These are phyloP conservation scores for Daldinia decipiens DNA, from an alignment of 495 filamentous ascomycete genomes.

Conservation along the genomic window DNA sequence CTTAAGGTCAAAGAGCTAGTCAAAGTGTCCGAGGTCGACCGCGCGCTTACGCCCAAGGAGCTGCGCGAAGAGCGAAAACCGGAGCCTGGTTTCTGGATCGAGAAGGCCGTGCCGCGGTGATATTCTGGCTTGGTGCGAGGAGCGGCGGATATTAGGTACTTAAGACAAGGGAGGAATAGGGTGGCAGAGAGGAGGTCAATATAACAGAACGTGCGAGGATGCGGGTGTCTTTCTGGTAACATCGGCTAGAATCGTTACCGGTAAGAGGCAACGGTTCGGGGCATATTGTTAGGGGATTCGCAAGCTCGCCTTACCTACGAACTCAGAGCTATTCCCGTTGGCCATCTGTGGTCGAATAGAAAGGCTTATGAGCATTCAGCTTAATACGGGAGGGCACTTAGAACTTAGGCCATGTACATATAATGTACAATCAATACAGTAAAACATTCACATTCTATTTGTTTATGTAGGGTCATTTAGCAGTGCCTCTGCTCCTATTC, in stretches of 20 bases:
- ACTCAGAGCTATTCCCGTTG: not conserved
- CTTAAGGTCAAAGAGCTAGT: constrained; percentile 98
- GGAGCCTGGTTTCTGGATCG: constrained; percentile 86
- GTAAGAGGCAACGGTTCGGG: not conserved
- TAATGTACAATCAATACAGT: constrained; percentile 27
- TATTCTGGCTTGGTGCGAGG: not conserved
- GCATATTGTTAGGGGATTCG: not conserved
- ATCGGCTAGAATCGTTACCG: not conserved
- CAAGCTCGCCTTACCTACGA: not conserved
- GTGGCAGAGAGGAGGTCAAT: not conserved
- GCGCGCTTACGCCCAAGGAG: constrained; percentile 74
- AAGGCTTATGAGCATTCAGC: not conserved
- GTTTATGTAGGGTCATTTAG: not conserved
- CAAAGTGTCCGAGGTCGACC: constrained; percentile 82
- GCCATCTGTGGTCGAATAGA: constrained; percentile 2
- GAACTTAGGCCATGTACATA: constrained; percentile 15
- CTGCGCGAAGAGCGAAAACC: constrained; percentile 78
- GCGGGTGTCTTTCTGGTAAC: not conserved
- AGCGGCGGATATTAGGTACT: not conserved
- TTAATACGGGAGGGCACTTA: not conserved
- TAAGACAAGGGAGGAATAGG: not conserved
- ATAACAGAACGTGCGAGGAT: not conserved
- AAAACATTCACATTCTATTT: constrained; percentile 18
- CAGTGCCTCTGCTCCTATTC: too few species aligned
- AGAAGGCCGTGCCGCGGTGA: constrained; percentile 64